phyloP scores from a whole-genome alignment of 768 basidiomycete genomes.

The Mrakia frigida region DNA sequence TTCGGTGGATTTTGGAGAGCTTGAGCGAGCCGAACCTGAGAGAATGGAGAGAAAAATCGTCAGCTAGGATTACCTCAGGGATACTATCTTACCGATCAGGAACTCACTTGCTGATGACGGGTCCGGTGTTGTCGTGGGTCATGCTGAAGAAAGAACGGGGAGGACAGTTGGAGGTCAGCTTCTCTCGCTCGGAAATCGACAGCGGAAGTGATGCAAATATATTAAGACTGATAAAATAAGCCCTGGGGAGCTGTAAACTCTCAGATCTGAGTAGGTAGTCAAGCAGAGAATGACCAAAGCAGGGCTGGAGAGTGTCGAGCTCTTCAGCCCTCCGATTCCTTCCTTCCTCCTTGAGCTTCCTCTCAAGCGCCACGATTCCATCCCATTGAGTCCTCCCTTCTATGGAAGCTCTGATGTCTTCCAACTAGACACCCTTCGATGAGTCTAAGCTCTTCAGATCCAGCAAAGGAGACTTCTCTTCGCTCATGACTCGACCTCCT shows the following conservation, averaged over 20 bases:
- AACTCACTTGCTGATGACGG: conserved; percentile 90
- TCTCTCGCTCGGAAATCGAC: neutral
- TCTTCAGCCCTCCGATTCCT: too few relatives aligned
- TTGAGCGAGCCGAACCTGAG: conserved; percentile 89
- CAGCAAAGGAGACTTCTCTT: too few relatives aligned
- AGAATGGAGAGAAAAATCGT: neutral
- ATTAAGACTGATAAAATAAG: too few relatives aligned
- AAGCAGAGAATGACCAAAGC: neutral
- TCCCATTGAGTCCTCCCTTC: neutral
- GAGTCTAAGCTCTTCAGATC: neutral
- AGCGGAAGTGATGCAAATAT: neutral
- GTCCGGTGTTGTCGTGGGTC: conserved; percentile 83
- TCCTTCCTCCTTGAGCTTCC: neutral
- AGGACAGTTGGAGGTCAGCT: conserved; percentile 47
- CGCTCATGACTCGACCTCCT: neutral
- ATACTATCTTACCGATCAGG: neutral
- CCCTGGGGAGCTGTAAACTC: neutral
- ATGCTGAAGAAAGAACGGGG: conserved; percentile 37
- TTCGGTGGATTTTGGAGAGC: conserved; percentile 72
- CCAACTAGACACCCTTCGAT: too few relatives aligned
- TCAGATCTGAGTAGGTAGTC: too few relatives aligned
- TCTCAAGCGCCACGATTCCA: neutral
- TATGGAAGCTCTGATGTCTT: neutral
- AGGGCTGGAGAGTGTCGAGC: neutral
- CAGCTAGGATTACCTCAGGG: neutral